Evolutionary conservation across 495 filamentous ascomycete species (phyloP), one percentile per base, ranked within the genome.

Genomic region (Aspergillus biplanus): DNA sequence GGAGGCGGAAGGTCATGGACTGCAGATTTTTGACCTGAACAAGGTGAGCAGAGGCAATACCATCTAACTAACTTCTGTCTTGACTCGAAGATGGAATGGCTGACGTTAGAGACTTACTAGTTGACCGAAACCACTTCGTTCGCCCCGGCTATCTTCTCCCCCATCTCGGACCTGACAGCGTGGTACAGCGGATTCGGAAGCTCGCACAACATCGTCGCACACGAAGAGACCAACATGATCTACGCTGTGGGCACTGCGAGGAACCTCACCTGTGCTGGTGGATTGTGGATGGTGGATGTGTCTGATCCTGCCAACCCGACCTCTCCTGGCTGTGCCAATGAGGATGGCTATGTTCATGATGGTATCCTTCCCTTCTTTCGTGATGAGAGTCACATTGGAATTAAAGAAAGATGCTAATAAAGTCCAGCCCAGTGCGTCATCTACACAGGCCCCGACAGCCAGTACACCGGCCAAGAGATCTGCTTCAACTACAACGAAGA

Each of bases 401-500:
- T 11, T 44, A 44, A 6, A 12, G 5, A 11, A 44, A 4, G n/a
- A 12, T 44, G 39, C 56, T 64, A 49, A 64, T 32, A 7, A 6
- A 12, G 3, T 5, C 0, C 62, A 68, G 65, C 65, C 8, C 65
- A 68, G 52, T 68, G 65, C 55, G 62, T 68, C 27, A 62, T 68
- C 58, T 68, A 68, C 55, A 46, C 39, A 12, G 66, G 66, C 13
- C 66, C 62, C 32, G 62, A 64, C 33, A 57, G 39, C 32, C 37
- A 58, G 15, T 68, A 68, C 62, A 62, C 27, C 15, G 62, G 52
- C 55, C 58, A 58, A 5, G 62, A 65, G 21, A 68, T 68, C 62
- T 68, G 62, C 62, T 68, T 68, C 62, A 68, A 68, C 66, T 68
- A 65, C 59, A 68, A 68, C 58, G 66, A 68, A 42, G 66, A 68